Conservation (phyloP, 352 stramenopile genomes). For the Phytopythium boreale region DNA sequence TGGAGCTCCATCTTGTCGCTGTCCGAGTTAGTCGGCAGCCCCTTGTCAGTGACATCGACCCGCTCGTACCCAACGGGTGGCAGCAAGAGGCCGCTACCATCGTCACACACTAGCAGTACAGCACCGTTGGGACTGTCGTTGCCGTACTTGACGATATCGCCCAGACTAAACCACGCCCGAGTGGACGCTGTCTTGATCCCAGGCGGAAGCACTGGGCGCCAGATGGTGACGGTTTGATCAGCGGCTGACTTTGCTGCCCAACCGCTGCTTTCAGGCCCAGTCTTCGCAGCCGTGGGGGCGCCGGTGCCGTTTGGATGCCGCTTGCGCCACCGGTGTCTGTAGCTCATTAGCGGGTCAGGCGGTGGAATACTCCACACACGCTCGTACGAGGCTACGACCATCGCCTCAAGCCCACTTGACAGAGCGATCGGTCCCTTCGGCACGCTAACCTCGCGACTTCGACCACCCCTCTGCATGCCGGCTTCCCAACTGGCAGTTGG, state of each 20-base stretch:
- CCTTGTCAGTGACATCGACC: slow-evolving; percentile 80
- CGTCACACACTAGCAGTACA: slow-evolving; percentile 61
- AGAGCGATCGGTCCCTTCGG: slow-evolving; percentile 74
- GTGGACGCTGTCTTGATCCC: slow-evolving; percentile 27
- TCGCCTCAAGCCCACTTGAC: slow-evolving; percentile 63
- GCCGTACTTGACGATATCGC: slow-evolving; percentile 65
- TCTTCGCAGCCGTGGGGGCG: neutral
- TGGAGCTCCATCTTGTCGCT: slow-evolving; percentile 63
- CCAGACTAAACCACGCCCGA: slow-evolving; percentile 64
- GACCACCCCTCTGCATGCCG: slow-evolving; percentile 26
- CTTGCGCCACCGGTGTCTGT: slow-evolving; percentile 83
- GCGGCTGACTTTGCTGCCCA: slow-evolving; percentile 40
- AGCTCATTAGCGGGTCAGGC: slow-evolving; percentile 70
- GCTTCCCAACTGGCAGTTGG: slow-evolving; percentile 44
- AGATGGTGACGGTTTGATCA: slow-evolving; percentile 69
- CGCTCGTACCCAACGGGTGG: slow-evolving; percentile 76
- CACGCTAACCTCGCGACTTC: slow-evolving; percentile 42
- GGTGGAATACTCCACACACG: slow-evolving; percentile 81
- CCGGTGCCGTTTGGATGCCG: slow-evolving; percentile 8
- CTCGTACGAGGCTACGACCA: slow-evolving; percentile 77
- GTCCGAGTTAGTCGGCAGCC: slow-evolving; percentile 73
- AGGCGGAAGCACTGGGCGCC: slow-evolving; percentile 51
- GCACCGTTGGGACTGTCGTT: slow-evolving; percentile 54
- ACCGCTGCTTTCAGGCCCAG: slow-evolving; percentile 1
- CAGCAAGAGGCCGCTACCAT: slow-evolving; percentile 40